Evolutionary conservation across 2,329 filamentous ascomycete species (phyloP).

Genomic region (Diaporthe batatas): DNA sequence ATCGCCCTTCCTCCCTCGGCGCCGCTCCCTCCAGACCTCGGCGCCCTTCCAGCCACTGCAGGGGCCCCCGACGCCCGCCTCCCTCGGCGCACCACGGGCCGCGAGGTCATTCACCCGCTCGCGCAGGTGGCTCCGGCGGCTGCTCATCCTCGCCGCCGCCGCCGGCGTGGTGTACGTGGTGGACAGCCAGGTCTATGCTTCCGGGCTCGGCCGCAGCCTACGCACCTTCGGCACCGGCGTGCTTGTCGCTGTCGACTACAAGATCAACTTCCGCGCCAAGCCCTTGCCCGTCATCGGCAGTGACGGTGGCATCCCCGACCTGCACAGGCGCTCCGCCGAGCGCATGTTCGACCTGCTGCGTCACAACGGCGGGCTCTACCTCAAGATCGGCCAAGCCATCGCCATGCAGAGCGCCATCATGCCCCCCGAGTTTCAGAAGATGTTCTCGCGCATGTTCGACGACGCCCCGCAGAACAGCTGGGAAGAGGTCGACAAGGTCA

Average conservation of each 20-base stretch:
- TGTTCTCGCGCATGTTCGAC: conserved; percentile 98
- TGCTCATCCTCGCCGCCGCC: conserved; percentile 72
- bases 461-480: conserved; percentile 95
- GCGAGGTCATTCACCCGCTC: conserved; percentile 79
- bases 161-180: conserved; percentile 74
- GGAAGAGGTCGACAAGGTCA: conserved; percentile 86
- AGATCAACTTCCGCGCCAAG: conserved; percentile 90
- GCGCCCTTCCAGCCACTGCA: conserved; percentile 73
- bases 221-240: conserved; percentile 86
- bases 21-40: conserved; percentile 47
- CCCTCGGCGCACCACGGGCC: conserved; percentile 78
- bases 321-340: conserved; percentile 88
- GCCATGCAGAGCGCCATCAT: conserved; percentile 97
- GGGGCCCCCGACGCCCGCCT: conserved; percentile 79
- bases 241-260: conserved; percentile 91
- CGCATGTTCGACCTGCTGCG: conserved; percentile 85
- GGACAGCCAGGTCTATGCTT: conserved; percentile 83
- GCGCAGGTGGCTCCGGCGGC: conserved; percentile 81
- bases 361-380: conserved; percentile 90
- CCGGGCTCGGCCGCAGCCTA: conserved; percentile 80
- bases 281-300: conserved; percentile 66
- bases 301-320: conserved; percentile 76
- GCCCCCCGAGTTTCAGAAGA: conserved; percentile 93
- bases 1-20: conserved; percentile 31
- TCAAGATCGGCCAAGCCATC: conserved; percentile 98